Evolutionary conservation across 2,329 filamentous ascomycete species (phyloP).

Genomic region (Fusarium virguliforme): DNA sequence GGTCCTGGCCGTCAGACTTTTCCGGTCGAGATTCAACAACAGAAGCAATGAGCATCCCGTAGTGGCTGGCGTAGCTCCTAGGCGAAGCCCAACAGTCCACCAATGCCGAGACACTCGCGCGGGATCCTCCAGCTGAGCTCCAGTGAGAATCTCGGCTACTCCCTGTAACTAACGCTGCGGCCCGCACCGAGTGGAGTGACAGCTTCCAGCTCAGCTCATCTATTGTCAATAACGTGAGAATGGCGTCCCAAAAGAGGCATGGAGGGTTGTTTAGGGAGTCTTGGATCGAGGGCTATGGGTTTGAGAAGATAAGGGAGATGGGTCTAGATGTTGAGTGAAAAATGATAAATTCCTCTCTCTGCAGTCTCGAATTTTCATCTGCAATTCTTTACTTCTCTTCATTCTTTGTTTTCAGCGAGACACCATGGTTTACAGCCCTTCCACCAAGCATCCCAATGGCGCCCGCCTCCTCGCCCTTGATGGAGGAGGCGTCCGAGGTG

Average conservation of each 20-base stretch:
- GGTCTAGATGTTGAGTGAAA: neutral
- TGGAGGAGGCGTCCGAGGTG: slow-evolving; percentile 28
- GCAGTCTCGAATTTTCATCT: neutral
- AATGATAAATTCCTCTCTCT: neutral
- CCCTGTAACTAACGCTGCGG: neutral
- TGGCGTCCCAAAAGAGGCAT: neutral
- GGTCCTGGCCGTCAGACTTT: neutral
- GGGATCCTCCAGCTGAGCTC: neutral
- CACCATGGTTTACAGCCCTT: slow-evolving; percentile 13
- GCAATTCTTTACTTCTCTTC: neutral
- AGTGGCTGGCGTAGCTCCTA: neutral
- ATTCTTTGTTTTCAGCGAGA: neutral
- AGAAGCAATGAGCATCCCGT: neutral
- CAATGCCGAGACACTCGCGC: neutral
- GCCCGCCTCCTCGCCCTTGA: slow-evolving; percentile 25
- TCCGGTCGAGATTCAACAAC: neutral
- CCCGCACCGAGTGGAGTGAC: neutral
- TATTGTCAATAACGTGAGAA: neutral
- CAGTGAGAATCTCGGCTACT: neutral
- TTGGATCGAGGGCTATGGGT: neutral
- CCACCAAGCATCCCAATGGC: slow-evolving; percentile 24
- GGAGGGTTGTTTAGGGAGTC: neutral
- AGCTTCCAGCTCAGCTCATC: neutral
- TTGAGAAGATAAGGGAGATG: neutral
- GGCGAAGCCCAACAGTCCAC: neutral